phyloP scores from a whole-genome alignment of 768 basidiomycete species.

The Tricholoma hemisulphureum region DNA sequence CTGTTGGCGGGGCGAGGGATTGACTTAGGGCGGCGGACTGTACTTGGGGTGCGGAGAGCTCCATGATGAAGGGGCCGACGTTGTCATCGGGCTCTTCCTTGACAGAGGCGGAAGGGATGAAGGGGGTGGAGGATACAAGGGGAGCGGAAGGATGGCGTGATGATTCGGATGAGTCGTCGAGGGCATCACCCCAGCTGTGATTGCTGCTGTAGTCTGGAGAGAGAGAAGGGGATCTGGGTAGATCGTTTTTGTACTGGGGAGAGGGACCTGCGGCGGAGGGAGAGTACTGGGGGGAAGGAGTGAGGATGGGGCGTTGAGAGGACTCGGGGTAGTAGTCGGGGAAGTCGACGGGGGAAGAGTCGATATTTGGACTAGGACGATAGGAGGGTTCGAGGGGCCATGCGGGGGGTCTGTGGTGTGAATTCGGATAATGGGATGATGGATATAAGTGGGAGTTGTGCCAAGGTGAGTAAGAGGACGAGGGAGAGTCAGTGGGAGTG shows the following conservation, averaged over 20 bases:
- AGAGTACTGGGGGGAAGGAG: constrained; percentile 6
- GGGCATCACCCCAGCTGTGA: constrained; percentile 3
- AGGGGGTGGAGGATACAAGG: neutral
- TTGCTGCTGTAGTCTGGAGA: constrained; percentile 15
- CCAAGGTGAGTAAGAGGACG: neutral
- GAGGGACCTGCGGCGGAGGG: constrained; percentile 2
- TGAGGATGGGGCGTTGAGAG: constrained; percentile 18
- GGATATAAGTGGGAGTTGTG: no score
- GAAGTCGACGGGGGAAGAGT: constrained; percentile 8
- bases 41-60: constrained; percentile 28
- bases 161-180: constrained; percentile 6
- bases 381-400: neutral
- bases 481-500: neutral
- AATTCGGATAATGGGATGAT: no score
- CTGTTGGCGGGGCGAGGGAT: constrained; percentile 52
- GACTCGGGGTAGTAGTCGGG: constrained; percentile 16
- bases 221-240: constrained; percentile 21
- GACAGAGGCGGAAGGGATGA: constrained; percentile 21
- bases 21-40: constrained; percentile 28
- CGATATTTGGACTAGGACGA: neutral
- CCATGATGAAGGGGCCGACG: constrained; percentile 45
- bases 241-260: constrained; percentile 15
- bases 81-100: constrained; percentile 42
- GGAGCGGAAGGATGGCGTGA: constrained; percentile 11
- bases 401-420: no score